These are phyloP conservation scores for Sclerotinia minor DNA, from an alignment of 2,329 filamentous ascomycete species.

Conservation along the genomic window DNA sequence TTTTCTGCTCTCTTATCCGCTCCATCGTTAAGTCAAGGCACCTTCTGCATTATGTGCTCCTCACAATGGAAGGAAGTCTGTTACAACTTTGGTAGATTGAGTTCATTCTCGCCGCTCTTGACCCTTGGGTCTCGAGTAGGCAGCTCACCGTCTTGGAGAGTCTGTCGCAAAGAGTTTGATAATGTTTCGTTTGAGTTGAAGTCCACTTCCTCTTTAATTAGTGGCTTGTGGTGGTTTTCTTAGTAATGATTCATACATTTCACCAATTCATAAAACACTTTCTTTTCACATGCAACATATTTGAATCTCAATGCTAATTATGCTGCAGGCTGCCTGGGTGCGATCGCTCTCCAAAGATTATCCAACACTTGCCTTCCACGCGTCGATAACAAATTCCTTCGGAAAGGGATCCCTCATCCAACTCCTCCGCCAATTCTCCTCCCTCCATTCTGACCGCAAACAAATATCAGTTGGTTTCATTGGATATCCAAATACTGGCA, in stretches of 20 bases:
- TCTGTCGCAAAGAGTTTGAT: slow-evolving; percentile 65
- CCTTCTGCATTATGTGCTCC: slow-evolving; percentile 62
- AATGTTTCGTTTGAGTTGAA: slow-evolving; percentile 99
- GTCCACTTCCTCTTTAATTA: slow-evolving; percentile 64
- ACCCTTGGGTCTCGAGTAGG: slow-evolving; percentile 68
- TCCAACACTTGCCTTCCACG: slow-evolving; percentile 92
- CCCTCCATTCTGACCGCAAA: slow-evolving; percentile 84
- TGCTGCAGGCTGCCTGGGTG: slow-evolving; percentile 83
- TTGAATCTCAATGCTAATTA: slow-evolving; percentile 37
- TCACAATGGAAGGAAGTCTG: slow-evolving; percentile 80
- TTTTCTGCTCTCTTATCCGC: slow-evolving; percentile 28
- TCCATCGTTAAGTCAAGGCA: slow-evolving; percentile 84
- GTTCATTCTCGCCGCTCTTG: slow-evolving; percentile 62
- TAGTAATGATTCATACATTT: slow-evolving; percentile 97
- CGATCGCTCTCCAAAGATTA: slow-evolving; percentile 84
- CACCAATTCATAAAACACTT: slow-evolving; percentile 48
- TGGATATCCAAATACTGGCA: slow-evolving; percentile 90
- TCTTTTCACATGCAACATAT: slow-evolving; percentile 5
- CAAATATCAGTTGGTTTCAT: slow-evolving; percentile 82
- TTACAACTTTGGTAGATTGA: slow-evolving; percentile 99
- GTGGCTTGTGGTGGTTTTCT: slow-evolving; percentile 78
- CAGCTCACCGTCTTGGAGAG: slow-evolving; percentile 82
- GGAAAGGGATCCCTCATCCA: slow-evolving; percentile 94
- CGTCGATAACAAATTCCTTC: slow-evolving; percentile 92
- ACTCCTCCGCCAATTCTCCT: slow-evolving; percentile 88